Percentiles rank a stretch among this genome's conserved stretches.
Evolutionary conservation across 129 eudicot species (phyloP).

Genomic region (Artemisia tridentata): DNA sequence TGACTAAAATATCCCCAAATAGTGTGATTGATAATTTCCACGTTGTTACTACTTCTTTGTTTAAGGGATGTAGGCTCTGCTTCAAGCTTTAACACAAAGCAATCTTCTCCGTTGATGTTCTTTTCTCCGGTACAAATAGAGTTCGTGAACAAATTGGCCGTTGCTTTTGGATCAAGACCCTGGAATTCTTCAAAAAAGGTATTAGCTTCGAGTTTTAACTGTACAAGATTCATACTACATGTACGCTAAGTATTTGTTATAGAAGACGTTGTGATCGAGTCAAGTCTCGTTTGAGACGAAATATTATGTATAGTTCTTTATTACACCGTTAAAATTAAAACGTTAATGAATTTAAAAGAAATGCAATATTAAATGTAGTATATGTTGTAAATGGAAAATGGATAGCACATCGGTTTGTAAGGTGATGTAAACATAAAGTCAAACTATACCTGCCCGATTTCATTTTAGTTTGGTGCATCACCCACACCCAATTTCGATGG

Average conservation of each 20-base stretch:
- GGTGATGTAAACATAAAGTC: conserved; percentile 31
- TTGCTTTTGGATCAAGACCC: conserved; percentile 86
- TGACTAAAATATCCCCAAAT: conserved; percentile 88
- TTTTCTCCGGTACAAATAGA: conserved; percentile 73
- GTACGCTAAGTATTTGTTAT: too few species aligned
- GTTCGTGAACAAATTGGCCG: conserved; percentile 69
- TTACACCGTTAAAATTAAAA: neutral
- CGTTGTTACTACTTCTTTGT: conserved; percentile 71
- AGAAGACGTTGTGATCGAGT: too few species aligned
- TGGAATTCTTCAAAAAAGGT: conserved; percentile 17
- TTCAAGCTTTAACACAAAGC: conserved; percentile 75
- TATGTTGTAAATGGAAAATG: conserved; percentile 5
- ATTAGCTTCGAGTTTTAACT: neutral
- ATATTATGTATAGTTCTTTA: too few species aligned
- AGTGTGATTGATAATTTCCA: conserved; percentile 77
- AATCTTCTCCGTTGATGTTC: conserved; percentile 59
- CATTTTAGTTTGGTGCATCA: conserved; percentile 35
- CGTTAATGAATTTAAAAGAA: neutral
- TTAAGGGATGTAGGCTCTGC: conserved; percentile 55
- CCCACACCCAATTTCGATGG: conserved; percentile 35
- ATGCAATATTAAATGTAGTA: neutral
- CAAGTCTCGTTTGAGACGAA: too few species aligned
- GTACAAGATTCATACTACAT: neutral
- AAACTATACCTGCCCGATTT: conserved; percentile 22
- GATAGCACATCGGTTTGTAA: conserved; percentile 32